Percentiles rank a stretch among this genome's conserved stretches.
phyloP scores from a whole-genome alignment of 768 basidiomycete genomes.

The Boletus fagicola region DNA sequence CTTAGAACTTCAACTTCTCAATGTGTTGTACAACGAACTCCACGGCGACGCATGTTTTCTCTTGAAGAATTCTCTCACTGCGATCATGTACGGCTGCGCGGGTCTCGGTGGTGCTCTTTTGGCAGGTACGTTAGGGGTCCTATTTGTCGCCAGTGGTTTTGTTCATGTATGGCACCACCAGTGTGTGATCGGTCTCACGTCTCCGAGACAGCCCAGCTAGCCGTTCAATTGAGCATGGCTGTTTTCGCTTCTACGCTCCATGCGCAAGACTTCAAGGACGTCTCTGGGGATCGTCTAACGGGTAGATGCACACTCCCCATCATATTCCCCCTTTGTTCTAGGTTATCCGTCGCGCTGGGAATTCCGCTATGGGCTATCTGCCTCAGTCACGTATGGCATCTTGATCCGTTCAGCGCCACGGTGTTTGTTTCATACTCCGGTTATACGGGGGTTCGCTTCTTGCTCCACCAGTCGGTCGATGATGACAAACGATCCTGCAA shows the following conservation, averaged over 20 bases:
- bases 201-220: constrained; percentile 12
- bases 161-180: not conserved
- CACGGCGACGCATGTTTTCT: constrained; percentile 29
- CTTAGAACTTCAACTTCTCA: constrained; percentile 19
- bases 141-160: not conserved
- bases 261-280: constrained; percentile 37
- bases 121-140: constrained; percentile 24
- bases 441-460: constrained; percentile 20
- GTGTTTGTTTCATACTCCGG: constrained; percentile 19
- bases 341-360: constrained; percentile 18
- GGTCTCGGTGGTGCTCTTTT: constrained; percentile 35
- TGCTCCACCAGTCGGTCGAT: constrained; percentile 15
- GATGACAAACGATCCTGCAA: constrained; percentile 25
- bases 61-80: constrained; percentile 32
- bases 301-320: constrained; percentile 43
- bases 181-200: constrained; percentile 16
- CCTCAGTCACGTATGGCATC: constrained; percentile 21
- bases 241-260: constrained; percentile 34
- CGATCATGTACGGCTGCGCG: constrained; percentile 32
- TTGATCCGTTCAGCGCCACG: constrained; percentile 12
- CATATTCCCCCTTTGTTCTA: constrained; percentile 29
- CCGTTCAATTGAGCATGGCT: constrained; percentile 27
- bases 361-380: constrained; percentile 28
- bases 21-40: constrained; percentile 37
- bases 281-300: constrained; percentile 36